These are phyloP conservation scores for Posidonia oceanica DNA, from an alignment of 116 monocot species.

Conservation along the genomic window DNA sequence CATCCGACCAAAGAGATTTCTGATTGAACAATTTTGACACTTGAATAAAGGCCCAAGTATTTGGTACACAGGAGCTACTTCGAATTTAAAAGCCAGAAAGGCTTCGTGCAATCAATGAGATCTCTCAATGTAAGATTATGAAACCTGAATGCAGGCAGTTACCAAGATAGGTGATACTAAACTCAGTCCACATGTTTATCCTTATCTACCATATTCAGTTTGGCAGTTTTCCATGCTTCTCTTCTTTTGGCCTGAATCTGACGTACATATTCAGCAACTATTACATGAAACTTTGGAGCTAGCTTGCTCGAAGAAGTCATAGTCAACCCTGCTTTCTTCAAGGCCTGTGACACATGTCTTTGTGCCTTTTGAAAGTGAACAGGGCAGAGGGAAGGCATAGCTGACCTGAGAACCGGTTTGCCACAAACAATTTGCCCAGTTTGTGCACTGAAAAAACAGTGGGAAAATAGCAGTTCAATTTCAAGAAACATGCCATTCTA, in stretches of 20 bases:
- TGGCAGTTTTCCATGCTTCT: slow-evolving; percentile 3
- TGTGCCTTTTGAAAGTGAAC: slow-evolving; percentile 53
- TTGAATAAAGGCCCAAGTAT: too few species aligned
- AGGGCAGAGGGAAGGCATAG: slow-evolving; percentile 49
- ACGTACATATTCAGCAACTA: slow-evolving; percentile 44
- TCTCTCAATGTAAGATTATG: too few species aligned
- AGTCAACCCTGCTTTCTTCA: slow-evolving; percentile 54
- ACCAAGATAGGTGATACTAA: not conserved
- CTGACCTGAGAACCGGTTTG: slow-evolving; percentile 49
- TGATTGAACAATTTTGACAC: too few species aligned
- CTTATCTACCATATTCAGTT: slow-evolving; percentile 4
- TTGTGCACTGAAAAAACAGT: slow-evolving; percentile 14
- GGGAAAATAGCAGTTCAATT: not conserved
- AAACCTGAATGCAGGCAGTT: not conserved
- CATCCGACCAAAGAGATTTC: too few species aligned
- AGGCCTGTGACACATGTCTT: slow-evolving; percentile 44
- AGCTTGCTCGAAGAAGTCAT: slow-evolving; percentile 34
- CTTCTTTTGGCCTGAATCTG: slow-evolving; percentile 52
- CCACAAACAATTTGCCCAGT: slow-evolving; percentile 34
- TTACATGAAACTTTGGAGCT: slow-evolving; percentile 32
- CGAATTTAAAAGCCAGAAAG: too few species aligned
- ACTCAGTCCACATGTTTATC: slow-evolving; percentile 15
- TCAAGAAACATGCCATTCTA: not conserved
- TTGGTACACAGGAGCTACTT: too few species aligned
- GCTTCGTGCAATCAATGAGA: too few species aligned